These are phyloP conservation scores for Porphyrellus sp. DNA, from an alignment of 1,284 basidiomycete species.

Conservation along the genomic window DNA sequence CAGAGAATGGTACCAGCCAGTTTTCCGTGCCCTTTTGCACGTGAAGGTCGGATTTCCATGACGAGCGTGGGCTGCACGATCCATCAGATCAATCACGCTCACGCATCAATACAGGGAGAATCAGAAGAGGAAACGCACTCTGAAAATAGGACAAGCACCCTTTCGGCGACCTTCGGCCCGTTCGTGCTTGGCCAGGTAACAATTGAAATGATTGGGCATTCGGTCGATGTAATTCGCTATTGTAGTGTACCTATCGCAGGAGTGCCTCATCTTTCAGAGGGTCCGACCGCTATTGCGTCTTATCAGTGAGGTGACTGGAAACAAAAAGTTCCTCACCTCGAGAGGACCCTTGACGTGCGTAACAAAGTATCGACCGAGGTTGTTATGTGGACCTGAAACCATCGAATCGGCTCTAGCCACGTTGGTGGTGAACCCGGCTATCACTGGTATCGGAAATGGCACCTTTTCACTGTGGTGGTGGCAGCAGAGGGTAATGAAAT, in stretches of 20 bases:
- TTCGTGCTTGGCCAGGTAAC: conserved; percentile 98
- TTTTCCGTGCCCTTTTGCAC: conserved; percentile 80
- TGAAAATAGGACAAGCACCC: conserved; percentile 94
- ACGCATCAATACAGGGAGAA: background rate
- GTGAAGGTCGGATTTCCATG: conserved; percentile 83
- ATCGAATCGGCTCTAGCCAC: conserved; percentile 90
- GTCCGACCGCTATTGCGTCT: conserved; percentile 63
- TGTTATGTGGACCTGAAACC: conserved; percentile 92
- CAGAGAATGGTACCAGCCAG: conserved; percentile 87
- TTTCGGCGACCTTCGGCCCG: conserved; percentile 97
- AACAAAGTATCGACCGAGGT: conserved; percentile 83
- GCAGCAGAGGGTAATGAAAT: conserved; percentile 8
- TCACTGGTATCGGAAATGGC: conserved; percentile 20
- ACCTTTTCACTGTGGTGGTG: conserved; percentile 15
- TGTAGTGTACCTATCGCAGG: conserved; percentile 86
- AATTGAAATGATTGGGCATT: conserved; percentile 94
- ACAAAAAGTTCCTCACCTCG: conserved; percentile 48
- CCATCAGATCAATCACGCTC: conserved; percentile 7
- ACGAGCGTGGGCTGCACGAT: conserved; percentile 79
- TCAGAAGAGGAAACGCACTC: conserved; percentile 54
- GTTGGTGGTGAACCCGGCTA: conserved; percentile 18
- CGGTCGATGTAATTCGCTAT: conserved; percentile 96
- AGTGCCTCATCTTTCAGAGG: conserved; percentile 83
- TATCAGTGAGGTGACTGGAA: conserved; percentile 1
- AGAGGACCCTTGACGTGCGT: conserved; percentile 69